Evolutionary conservation across 2,329 filamentous ascomycete species (phyloP).

Genomic region (Ampelomyces quisqualis): DNA sequence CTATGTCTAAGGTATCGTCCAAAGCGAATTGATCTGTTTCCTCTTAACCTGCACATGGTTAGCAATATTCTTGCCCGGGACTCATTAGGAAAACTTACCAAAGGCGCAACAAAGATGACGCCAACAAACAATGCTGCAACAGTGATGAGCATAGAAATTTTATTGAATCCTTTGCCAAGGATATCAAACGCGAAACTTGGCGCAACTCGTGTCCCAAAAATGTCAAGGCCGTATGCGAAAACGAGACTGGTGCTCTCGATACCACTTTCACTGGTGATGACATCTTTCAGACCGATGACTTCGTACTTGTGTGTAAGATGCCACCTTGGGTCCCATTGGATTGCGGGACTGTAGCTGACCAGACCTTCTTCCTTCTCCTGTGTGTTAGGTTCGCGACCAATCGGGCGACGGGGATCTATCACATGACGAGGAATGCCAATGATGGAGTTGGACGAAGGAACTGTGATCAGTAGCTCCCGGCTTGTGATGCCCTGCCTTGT

Average conservation of each 20-base stretch:
- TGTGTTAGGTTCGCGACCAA: slow-evolving; percentile 78
- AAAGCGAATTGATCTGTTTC: slow-evolving; percentile 68
- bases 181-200: slow-evolving; percentile 91
- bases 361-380: slow-evolving; percentile 83
- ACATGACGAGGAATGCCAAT: slow-evolving; percentile 75
- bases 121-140: slow-evolving; percentile 77
- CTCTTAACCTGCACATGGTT: slow-evolving; percentile 49
- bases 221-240: slow-evolving; percentile 82
- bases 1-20: slow-evolving; percentile 49
- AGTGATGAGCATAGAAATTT: slow-evolving; percentile 78
- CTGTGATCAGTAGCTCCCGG: slow-evolving; percentile 75
- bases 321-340: slow-evolving; percentile 82
- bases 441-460: slow-evolving; percentile 72
- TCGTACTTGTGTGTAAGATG: slow-evolving; percentile 80
- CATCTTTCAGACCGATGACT: slow-evolving; percentile 69
- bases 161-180: slow-evolving; percentile 90
- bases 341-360: slow-evolving; percentile 68
- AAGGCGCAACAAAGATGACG: slow-evolving; percentile 75
- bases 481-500: slow-evolving; percentile 90
- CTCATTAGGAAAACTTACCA: slow-evolving; percentile 58
- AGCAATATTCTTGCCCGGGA: slow-evolving; percentile 3
- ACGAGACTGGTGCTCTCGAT: slow-evolving; percentile 92
- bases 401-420: slow-evolving; percentile 82
- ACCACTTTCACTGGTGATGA: slow-evolving; percentile 74
- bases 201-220: slow-evolving; percentile 83